Conservation (phyloP, 805 yeast species). For the Komagataella pseudopastoris region DNA sequence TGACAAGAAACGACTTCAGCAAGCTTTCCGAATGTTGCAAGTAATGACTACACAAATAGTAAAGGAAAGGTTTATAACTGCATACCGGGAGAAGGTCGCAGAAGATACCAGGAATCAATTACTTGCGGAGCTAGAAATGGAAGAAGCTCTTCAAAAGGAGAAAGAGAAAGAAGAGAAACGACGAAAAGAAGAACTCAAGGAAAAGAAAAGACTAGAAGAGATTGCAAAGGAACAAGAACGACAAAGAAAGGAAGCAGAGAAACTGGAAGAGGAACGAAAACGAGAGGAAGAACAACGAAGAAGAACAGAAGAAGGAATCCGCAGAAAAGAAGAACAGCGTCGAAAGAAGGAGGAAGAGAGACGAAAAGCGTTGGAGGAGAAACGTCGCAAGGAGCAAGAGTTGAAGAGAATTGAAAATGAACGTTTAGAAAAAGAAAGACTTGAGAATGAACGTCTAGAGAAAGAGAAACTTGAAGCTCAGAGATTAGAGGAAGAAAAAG, state of each 20-base stretch:
- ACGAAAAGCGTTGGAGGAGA: constrained; percentile 26
- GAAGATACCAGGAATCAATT: constrained; percentile 54
- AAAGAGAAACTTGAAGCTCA: constrained; percentile 24
- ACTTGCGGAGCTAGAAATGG: constrained; percentile 59
- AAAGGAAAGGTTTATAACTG: constrained; percentile 57
- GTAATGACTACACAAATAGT: constrained; percentile 68
- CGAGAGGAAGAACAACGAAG: constrained; percentile 26
- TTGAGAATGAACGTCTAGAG: constrained; percentile 8
- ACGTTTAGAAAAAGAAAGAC: constrained; percentile 18
- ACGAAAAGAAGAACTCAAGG: constrained; percentile 58
- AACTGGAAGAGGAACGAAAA: constrained; percentile 29
- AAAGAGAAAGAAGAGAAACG: constrained; percentile 51
- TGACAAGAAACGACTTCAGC: constrained; percentile 51
- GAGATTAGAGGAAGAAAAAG: constrained; percentile 17
- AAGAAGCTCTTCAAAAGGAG: constrained; percentile 48
- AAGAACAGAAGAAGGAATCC: constrained; percentile 32
- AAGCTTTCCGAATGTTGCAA: constrained; percentile 70
- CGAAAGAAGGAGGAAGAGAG: constrained; percentile 26
- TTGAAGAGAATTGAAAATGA: constrained; percentile 17
- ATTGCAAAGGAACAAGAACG: constrained; percentile 51
- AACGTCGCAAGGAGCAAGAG: constrained; percentile 19
- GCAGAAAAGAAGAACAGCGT: constrained; percentile 27
- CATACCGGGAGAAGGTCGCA: constrained; percentile 71
- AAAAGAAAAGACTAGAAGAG: constrained; percentile 51
- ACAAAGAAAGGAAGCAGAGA: constrained; percentile 39